Percentiles rank a stretch among this genome's conserved stretches.
Evolutionary conservation across 2,329 filamentous ascomycete species (phyloP).

Genomic region (Calonectria henricotiae): DNA sequence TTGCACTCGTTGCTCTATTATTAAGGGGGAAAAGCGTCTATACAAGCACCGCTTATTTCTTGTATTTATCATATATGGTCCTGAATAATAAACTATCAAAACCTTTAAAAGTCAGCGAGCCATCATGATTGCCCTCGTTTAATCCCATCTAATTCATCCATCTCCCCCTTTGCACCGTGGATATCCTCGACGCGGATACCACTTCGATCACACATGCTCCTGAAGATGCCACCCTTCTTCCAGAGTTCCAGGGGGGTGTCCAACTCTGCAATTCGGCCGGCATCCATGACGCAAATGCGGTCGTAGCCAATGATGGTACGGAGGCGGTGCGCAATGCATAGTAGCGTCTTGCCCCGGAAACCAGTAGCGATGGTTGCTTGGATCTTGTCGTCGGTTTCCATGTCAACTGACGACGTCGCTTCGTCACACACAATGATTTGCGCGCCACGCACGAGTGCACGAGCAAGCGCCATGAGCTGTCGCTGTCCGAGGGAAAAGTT

Average conservation of each 20-base stretch:
- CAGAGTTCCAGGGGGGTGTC: slow-evolving; percentile 84
- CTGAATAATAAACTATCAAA: neutral
- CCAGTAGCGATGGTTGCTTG: slow-evolving; percentile 89
- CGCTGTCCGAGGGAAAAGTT: slow-evolving; percentile 97
- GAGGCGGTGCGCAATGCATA: slow-evolving; percentile 94
- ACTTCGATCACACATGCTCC: slow-evolving; percentile 90
- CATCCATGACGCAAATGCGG: slow-evolving; percentile 96
- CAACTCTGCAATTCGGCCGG: slow-evolving; percentile 88
- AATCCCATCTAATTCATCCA: slow-evolving; percentile 43
- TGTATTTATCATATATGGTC: neutral
- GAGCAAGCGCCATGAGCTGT: slow-evolving; percentile 94
- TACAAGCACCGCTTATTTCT: neutral
- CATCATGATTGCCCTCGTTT: slow-evolving; percentile 15
- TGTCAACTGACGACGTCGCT: slow-evolving; percentile 92
- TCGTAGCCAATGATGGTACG: slow-evolving; percentile 96
- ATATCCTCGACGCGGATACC: slow-evolving; percentile 78
- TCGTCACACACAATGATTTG: slow-evolving; percentile 98
- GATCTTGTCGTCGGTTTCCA: slow-evolving; percentile 97
- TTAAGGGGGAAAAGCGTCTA: neutral
- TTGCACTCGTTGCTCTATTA: neutral
- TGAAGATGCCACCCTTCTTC: slow-evolving; percentile 84
- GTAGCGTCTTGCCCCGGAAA: slow-evolving; percentile 88
- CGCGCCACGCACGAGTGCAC: slow-evolving; percentile 88
- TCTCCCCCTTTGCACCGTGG: slow-evolving; percentile 60
- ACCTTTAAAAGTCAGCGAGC: slow-evolving; percentile 4